Percentiles rank a stretch among this genome's conserved stretches.
Conservation (phyloP, 164 flowering plant genomes). For the Annona squamosa region DNA sequence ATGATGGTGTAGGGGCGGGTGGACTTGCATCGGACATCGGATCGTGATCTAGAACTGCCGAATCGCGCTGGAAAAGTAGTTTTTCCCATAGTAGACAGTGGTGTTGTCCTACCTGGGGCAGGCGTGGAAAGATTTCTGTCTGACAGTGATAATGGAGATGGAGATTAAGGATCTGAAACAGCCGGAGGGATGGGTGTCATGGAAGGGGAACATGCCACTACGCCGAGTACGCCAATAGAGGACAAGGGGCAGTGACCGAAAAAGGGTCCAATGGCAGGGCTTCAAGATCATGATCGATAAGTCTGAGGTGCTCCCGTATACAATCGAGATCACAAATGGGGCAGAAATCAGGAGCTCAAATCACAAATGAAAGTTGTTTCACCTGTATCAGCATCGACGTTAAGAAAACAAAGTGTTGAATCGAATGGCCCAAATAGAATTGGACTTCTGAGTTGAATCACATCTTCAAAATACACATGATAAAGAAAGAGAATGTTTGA, state of each 20-base stretch:
- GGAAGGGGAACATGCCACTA: slow-evolving; percentile 32
- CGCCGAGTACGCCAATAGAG: slow-evolving; percentile 40
- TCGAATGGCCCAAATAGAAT: too few species aligned
- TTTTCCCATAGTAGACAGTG: slow-evolving; percentile 10
- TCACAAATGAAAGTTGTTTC: too few species aligned
- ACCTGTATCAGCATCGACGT: too few species aligned
- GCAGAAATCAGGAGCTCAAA: too few species aligned
- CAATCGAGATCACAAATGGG: slow-evolving; percentile 8
- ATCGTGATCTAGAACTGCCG: too few species aligned
- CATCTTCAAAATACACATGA: too few species aligned
- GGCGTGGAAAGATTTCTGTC: slow-evolving; percentile 49
- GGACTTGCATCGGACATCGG: too few species aligned
- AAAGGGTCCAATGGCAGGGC: slow-evolving; percentile 32
- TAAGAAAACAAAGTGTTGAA: too few species aligned
- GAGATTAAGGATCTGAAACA: slow-evolving; percentile 37
- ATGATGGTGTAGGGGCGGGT: too few species aligned
- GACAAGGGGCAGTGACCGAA: slow-evolving; percentile 26
- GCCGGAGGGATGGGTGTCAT: slow-evolving; percentile 42
- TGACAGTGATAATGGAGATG: slow-evolving; percentile 6
- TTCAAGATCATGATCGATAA: slow-evolving; percentile 20
- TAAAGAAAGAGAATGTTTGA: too few species aligned
- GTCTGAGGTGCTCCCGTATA: slow-evolving; percentile 24
- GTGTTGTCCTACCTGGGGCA: slow-evolving; percentile 38
- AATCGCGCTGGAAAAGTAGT: too few species aligned
- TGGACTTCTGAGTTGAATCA: too few species aligned